Percentiles rank a stretch among this genome's conserved stretches.
These are phyloP conservation scores for Apiospora kogelbergensis DNA, from an alignment of 2,329 filamentous ascomycete genomes.

Conservation along the genomic window DNA sequence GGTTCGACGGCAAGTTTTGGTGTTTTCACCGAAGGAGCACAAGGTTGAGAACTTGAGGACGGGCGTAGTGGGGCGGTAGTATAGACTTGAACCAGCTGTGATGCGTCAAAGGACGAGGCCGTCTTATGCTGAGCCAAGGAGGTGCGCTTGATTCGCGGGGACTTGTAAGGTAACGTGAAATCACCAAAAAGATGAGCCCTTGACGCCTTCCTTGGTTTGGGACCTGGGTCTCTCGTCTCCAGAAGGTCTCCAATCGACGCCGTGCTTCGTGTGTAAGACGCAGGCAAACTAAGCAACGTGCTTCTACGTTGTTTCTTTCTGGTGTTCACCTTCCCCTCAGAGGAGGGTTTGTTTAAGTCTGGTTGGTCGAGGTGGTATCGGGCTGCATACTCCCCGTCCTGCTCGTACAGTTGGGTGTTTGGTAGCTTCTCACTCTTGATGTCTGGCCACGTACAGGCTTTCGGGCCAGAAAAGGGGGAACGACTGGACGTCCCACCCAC, in stretches of 20 bases:
- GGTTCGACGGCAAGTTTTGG: neutral
- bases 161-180: constrained; percentile 21
- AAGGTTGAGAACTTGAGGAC: constrained; percentile 10
- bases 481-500: constrained; percentile 29
- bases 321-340: neutral
- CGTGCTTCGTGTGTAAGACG: neutral
- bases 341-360: neutral
- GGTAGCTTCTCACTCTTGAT: constrained; percentile 22
- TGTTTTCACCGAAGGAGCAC: neutral
- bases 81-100: constrained; percentile 20
- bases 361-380: neutral
- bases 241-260: neutral
- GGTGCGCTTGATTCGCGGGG: constrained; percentile 26
- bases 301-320: neutral
- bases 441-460: constrained; percentile 20
- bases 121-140: constrained; percentile 28
- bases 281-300: constrained; percentile 4
- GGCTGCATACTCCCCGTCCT: neutral
- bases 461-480: constrained; percentile 22
- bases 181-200: constrained; percentile 22
- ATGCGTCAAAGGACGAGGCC: constrained; percentile 24
- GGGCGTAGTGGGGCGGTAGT: neutral
- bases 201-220: neutral
- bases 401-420: constrained; percentile 10
- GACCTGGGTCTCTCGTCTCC: neutral